A percentile compares a stretch with the other conserved stretches of the same genome.
phyloP scores from a whole-genome alignment of 108 stramenopile genomes.

The Cyclotella cryptica region DNA sequence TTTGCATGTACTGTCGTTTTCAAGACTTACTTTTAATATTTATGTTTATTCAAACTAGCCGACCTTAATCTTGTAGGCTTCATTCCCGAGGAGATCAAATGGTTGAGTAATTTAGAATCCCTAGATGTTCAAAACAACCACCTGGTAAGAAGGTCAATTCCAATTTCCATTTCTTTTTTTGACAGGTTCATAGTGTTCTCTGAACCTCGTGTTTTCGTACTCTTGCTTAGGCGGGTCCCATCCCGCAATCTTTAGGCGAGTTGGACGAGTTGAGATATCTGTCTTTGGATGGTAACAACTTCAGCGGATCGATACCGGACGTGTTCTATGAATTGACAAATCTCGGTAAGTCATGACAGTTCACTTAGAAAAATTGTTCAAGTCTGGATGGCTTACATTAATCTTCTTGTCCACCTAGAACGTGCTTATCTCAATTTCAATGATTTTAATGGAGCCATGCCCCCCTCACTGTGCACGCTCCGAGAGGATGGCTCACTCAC shows the following conservation, averaged over 20 bases:
- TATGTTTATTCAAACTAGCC: conserved; percentile 9
- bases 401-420: conserved; percentile 17
- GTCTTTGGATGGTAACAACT: conserved; percentile 49
- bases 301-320: conserved; percentile 46
- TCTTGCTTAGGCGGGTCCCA: conserved; percentile 24
- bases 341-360: conserved; percentile 27
- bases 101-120: conserved; percentile 43
- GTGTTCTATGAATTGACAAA: conserved; percentile 27
- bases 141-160: conserved; percentile 16
- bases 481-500: conserved; percentile 33
- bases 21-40: neutral
- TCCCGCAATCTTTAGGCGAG: conserved; percentile 39
- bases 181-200: neutral
- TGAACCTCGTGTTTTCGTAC: neutral
- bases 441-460: conserved; percentile 48
- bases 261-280: conserved; percentile 44
- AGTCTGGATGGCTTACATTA: neutral
- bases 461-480: conserved; percentile 42
- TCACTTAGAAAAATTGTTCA: neutral
- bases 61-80: conserved; percentile 47
- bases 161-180: conserved; percentile 4
- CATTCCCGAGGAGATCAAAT: conserved; percentile 52
- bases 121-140: conserved; percentile 53
- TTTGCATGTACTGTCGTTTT: neutral
- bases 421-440: conserved; percentile 48